Conservation (phyloP, 306 rosid genomes). For the Gillenia trifoliata region DNA sequence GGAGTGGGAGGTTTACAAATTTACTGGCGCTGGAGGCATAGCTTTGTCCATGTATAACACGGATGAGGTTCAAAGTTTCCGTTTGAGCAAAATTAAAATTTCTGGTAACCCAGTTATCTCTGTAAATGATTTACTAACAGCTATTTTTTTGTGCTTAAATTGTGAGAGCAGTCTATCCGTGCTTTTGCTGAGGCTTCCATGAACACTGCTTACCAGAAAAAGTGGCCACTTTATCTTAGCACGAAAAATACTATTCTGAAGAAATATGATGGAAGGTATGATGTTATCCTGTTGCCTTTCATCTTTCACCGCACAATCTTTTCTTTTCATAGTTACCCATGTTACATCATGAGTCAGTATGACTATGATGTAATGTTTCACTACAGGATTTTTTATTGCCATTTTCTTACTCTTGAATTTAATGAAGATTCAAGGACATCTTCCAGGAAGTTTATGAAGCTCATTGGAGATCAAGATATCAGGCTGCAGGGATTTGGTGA, state of each 20-base stretch:
- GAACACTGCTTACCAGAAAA: slow-evolving; percentile 75
- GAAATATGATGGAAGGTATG: slow-evolving; percentile 97
- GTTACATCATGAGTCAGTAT: neutral
- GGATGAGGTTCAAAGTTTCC: slow-evolving; percentile 65
- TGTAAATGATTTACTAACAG: neutral
- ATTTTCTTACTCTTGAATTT: slow-evolving; percentile 8
- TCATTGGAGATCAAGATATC: slow-evolving; percentile 76
- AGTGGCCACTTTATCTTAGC: slow-evolving; percentile 96
- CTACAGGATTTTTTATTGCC: neutral
- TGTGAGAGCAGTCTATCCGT: slow-evolving; percentile 62
- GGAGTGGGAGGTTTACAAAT: slow-evolving; percentile 72
- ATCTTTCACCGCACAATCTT: neutral
- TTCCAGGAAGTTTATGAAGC: slow-evolving; percentile 93
- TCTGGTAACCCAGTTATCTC: neutral
- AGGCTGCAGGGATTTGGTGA: slow-evolving; percentile 91
- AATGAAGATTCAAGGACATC: slow-evolving; percentile 88
- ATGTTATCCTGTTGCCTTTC: slow-evolving; percentile 5
- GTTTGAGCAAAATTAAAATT: neutral
- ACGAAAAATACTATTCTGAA: slow-evolving; percentile 91
- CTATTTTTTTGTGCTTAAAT: neutral
- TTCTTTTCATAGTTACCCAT: neutral
- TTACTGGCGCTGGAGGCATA: slow-evolving; percentile 90
- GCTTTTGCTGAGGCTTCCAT: slow-evolving; percentile 88
- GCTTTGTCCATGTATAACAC: slow-evolving; percentile 89
- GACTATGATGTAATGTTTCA: neutral